Evolutionary conservation across 176 grass and related monocot species (phyloP).

Genomic region (Cocos nucifera): DNA sequence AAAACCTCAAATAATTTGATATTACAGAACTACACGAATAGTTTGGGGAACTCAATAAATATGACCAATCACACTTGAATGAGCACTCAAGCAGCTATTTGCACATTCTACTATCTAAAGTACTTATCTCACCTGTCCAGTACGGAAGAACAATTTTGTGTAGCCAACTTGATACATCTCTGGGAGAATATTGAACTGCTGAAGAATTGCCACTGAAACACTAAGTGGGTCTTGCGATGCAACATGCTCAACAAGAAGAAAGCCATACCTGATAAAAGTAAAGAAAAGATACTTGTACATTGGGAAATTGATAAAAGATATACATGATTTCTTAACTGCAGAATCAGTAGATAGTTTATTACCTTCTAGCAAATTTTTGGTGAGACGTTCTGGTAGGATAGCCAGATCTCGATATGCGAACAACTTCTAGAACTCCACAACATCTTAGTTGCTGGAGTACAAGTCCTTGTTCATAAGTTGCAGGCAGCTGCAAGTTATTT

Average conservation of each 20-base stretch:
- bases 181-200: constrained; percentile 92
- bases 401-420: constrained; percentile 93
- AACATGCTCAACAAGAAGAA: constrained; percentile 86
- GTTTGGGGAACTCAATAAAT: too few species aligned
- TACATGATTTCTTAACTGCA: too few species aligned
- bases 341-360: constrained; percentile 7
- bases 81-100: background rate
- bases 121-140: constrained; percentile 65
- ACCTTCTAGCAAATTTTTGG: constrained; percentile 93
- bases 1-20: too few species aligned
- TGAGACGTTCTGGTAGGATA: constrained; percentile 98
- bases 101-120: too few species aligned
- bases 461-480: constrained; percentile 80
- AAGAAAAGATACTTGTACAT: constrained; percentile 6
- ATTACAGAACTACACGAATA: too few species aligned
- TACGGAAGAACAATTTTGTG: constrained; percentile 96
- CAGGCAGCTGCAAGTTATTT: constrained; percentile 86
- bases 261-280: constrained; percentile 62
- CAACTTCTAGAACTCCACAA: constrained; percentile 98
- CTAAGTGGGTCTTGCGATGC: constrained; percentile 88
- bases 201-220: constrained; percentile 95
- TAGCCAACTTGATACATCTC: constrained; percentile 99
- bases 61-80: background rate
- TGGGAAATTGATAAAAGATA: background rate
- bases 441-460: constrained; percentile 92